Percentiles rank a stretch among this genome's conserved stretches.
These are phyloP conservation scores for Colletotrichum ledebouriae DNA, from an alignment of 2,329 filamentous ascomycete species.

Conservation along the genomic window DNA sequence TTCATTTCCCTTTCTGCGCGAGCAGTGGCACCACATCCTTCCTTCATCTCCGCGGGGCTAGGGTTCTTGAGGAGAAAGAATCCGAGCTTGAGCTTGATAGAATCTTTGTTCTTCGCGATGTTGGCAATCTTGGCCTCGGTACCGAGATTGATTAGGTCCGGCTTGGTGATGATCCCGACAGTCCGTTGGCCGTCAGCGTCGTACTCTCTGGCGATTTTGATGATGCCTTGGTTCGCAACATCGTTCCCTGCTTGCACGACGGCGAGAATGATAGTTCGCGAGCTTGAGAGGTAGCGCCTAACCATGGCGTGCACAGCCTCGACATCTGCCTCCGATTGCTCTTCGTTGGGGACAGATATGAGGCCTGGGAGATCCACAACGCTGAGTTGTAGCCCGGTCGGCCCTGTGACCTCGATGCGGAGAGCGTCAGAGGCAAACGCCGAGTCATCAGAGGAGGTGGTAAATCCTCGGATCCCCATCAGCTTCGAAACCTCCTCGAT, in stretches of 20 bases:
- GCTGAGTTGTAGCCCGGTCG: slow-evolving; percentile 54
- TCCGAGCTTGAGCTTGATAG: slow-evolving; percentile 60
- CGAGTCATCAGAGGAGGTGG: slow-evolving; percentile 35
- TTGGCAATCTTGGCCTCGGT: slow-evolving; percentile 57
- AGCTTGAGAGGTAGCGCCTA: slow-evolving; percentile 55
- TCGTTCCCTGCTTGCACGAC: slow-evolving; percentile 59
- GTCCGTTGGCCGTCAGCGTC: slow-evolving; percentile 57
- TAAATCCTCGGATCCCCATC: slow-evolving; percentile 36
- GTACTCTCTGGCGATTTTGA: slow-evolving; percentile 25
- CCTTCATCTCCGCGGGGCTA: slow-evolving; percentile 41
- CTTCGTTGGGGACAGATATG: slow-evolving; percentile 53
- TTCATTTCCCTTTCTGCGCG: no score
- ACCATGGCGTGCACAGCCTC: slow-evolving; percentile 54
- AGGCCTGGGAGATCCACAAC: slow-evolving; percentile 63
- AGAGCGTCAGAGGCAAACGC: slow-evolving; percentile 45
- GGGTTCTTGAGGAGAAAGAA: slow-evolving; percentile 67
- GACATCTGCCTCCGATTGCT: slow-evolving; percentile 51
- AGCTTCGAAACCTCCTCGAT: slow-evolving; percentile 38
- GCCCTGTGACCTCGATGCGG: slow-evolving; percentile 45
- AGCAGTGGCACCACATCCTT: no score
- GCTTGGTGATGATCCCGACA: slow-evolving; percentile 71
- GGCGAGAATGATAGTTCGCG: slow-evolving; percentile 60
- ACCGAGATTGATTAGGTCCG: slow-evolving; percentile 56
- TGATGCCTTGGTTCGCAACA: slow-evolving; percentile 51
- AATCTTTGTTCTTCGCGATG: slow-evolving; percentile 60